Percentiles rank a stretch among this genome's conserved stretches.
phyloP scores from a whole-genome alignment of 805 yeast genomes.

The Candida saitoana region DNA sequence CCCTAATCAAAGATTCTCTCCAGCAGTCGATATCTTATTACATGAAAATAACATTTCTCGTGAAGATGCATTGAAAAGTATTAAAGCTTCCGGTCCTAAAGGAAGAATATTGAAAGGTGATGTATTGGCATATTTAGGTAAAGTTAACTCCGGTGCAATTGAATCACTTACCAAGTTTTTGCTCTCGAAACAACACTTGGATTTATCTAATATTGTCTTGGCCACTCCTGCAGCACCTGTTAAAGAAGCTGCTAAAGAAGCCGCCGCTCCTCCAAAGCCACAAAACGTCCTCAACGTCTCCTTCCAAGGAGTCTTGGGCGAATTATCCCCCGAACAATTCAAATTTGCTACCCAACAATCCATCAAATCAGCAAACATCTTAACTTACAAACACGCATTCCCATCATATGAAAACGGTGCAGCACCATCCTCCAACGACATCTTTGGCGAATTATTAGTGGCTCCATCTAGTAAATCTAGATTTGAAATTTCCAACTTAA shows the following conservation, averaged over 20 bases:
- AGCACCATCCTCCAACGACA: conserved; percentile 16
- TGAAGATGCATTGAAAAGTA: conserved; percentile 66
- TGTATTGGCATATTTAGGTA: conserved; percentile 77
- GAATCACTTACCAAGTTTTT: conserved; percentile 52
- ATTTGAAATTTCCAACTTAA: conserved; percentile 28
- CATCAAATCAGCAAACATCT: conserved; percentile 24
- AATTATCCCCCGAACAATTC: conserved; percentile 23
- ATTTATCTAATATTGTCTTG: conserved; percentile 62
- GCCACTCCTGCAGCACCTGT: conserved; percentile 26
- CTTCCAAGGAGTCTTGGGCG: conserved; percentile 7
- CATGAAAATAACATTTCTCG: conserved; percentile 57
- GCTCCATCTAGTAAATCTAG: conserved; percentile 33
- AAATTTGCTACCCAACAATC: conserved; percentile 28
- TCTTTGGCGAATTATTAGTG: conserved; percentile 37
- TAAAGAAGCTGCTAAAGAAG: conserved; percentile 9
- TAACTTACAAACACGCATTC: conserved; percentile 30
- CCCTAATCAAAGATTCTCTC: conserved; percentile 63
- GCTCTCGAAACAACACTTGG: conserved; percentile 56
- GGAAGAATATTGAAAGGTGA: conserved; percentile 91
- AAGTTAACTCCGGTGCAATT: conserved; percentile 56
- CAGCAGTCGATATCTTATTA: conserved; percentile 71
- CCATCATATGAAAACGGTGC: conserved; percentile 32
- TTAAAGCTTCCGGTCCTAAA: conserved; percentile 82
- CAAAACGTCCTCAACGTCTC: conserved; percentile 18
- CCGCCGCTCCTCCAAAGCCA: conserved; percentile 23